Evolutionary conservation across 305 asterid genomes (phyloP).

Genomic region (Fraxinus velutina): DNA sequence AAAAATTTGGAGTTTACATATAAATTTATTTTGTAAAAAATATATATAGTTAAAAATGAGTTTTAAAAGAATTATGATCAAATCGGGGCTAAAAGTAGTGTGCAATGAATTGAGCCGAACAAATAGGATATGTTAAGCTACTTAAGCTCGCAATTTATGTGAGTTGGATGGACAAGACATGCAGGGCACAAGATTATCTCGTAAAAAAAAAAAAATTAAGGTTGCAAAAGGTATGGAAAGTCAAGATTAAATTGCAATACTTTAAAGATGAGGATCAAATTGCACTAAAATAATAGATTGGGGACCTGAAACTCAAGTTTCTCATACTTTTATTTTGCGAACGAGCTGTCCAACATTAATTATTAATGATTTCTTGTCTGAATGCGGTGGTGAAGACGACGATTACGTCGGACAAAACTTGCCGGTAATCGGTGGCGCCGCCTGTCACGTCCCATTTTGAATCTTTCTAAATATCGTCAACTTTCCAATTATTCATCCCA

Average conservation of each 20-base stretch:
- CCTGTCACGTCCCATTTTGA: slow-evolving; percentile 1
- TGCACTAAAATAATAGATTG: background rate
- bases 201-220: background rate
- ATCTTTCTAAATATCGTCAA: background rate
- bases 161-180: background rate
- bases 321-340: background rate
- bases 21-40: no score
- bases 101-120: background rate
- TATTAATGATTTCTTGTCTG: slow-evolving; percentile 8
- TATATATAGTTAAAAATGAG: no score
- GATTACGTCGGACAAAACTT: slow-evolving; percentile 22
- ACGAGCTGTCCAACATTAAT: background rate
- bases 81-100: background rate
- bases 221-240: background rate
- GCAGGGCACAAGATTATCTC: background rate
- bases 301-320: background rate
- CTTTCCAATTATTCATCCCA: background rate
- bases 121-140: background rate
- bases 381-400: slow-evolving; percentile 26
- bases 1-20: background rate
- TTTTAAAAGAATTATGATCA: background rate
- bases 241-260: background rate
- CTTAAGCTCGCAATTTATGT: background rate
- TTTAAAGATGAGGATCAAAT: background rate
- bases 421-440: slow-evolving; percentile 33